Base-by-base conservation (phyloP, 371 early-diverging fungal species). In the Mortierella sp. region DNA sequence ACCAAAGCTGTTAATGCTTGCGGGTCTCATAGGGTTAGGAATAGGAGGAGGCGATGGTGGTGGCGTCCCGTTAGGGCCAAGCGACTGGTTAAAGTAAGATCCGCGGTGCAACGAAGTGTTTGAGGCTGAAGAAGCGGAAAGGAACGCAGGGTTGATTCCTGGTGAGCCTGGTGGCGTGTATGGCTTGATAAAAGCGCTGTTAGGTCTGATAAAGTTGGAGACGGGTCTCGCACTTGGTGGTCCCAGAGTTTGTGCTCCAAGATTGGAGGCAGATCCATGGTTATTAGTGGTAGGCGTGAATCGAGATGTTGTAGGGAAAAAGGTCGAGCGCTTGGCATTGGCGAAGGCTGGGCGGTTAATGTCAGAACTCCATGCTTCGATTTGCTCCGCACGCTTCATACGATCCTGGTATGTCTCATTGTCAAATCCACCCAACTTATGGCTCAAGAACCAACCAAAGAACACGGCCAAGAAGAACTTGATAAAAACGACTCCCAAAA, bases 401-500 rank as follows among this genome's bases (percentile, higher is more conserved):
- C 90, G 85, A 14, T 88, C 89, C 35, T 90, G 84, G 70, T 88
- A 84, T 32, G 93, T 89, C 69, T 93, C 93, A 75, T 90, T 87
- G 54, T 90, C 88, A 39, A 94, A 90, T 64, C 88, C 91, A 39
- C 93, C 96, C 61, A 94, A 84, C 28, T 90, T 85, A 79, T 90
- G 88, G 24, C 91, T 90, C 64, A 95, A 84, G 70, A 91, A 89
- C 95, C 95, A 95, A n/a, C 93, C 93, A 86, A 96, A 96, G 30
- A 93, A 86, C 51, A 95, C 77, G 0, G 96, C 95, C 86, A 96
- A 86, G 65, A 94, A 84, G 84, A 96, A 96, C 80, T 93, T 95
- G 78, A 90, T 92, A 69, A 95, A 75, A 40, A 96, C 95, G 4
- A 93, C 93, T 37, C 93, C 93, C 30, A 95, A 67, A 68, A 95